A percentile compares a stretch with the other conserved stretches of the same genome.
Evolutionary conservation across 805 yeast genomes (phyloP).

Genomic region (Candida morakotiae): DNA sequence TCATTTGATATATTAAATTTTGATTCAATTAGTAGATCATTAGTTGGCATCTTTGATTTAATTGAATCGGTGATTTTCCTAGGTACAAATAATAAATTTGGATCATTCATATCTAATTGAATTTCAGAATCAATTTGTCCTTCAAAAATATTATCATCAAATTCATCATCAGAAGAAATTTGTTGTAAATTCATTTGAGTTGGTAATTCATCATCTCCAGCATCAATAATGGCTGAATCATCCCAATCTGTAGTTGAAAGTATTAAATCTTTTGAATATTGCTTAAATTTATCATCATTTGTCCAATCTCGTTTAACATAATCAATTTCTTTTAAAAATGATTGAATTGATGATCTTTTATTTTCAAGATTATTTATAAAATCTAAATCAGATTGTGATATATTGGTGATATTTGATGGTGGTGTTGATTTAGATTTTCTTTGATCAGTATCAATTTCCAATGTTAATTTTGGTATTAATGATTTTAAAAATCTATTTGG

Average conservation of each 20-base stretch:
- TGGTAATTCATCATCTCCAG: conserved; percentile 21
- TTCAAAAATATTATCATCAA: conserved; percentile 67
- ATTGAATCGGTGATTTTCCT: conserved; percentile 18
- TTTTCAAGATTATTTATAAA: conserved; percentile 25
- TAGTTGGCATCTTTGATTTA: conserved; percentile 45
- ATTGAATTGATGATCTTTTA: conserved; percentile 9
- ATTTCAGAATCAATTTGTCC: conserved; percentile 49
- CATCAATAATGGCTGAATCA: conserved; percentile 57
- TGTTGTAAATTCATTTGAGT: not conserved
- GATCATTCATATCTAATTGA: conserved; percentile 82
- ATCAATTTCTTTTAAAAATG: conserved; percentile 21
- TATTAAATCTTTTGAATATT: conserved; percentile 51
- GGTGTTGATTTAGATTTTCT: conserved; percentile 44
- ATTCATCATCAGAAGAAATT: conserved; percentile 16
- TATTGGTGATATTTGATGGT: conserved; percentile 9
- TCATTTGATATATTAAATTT: conserved; percentile 89
- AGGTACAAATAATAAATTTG: conserved; percentile 65
- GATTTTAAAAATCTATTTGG: conserved; percentile 42
- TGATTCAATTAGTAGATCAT: conserved; percentile 49
- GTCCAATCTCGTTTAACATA: conserved; percentile 30
- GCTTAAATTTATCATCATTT: conserved; percentile 34
- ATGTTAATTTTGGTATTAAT: conserved; percentile 52
- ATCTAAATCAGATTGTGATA: conserved; percentile 29
- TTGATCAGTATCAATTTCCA: conserved; percentile 65
- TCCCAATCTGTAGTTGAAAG: conserved; percentile 79